phyloP scores from a whole-genome alignment of 2,329 filamentous ascomycete species.

The Juglanconis sp. region DNA sequence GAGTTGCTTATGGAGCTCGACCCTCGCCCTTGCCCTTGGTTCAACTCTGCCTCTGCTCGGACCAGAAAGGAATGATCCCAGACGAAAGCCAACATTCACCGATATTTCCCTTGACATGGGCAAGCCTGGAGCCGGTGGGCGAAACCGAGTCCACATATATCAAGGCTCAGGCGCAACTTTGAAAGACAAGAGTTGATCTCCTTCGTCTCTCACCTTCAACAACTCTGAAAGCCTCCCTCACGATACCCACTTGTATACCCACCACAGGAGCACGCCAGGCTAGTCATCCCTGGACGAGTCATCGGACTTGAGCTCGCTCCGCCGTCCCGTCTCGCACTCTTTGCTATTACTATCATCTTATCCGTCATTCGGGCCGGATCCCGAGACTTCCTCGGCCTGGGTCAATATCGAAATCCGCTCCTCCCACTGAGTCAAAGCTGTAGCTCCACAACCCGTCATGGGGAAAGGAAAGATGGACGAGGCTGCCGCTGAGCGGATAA shows the following conservation, averaged over 20 bases:
- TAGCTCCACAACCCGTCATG: slow-evolving; percentile 22
- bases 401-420: not conserved
- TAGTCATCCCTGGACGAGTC: not conserved
- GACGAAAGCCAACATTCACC: slow-evolving; percentile 13
- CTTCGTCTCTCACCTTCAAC: not conserved
- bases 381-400: not conserved
- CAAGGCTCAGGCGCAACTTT: slow-evolving; percentile 6
- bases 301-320: not conserved
- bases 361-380: not conserved
- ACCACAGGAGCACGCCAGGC: not conserved
- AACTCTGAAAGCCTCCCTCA: not conserved
- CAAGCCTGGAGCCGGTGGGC: slow-evolving; percentile 5
- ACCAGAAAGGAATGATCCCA: slow-evolving; percentile 18
- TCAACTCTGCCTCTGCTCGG: slow-evolving; percentile 17
- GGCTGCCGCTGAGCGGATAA: slow-evolving; percentile 38
- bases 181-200: not conserved
- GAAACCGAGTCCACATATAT: slow-evolving; percentile 9
- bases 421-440: not conserved
- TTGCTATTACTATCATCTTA: not conserved
- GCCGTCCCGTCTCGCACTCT: not conserved
- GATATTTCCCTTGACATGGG: slow-evolving; percentile 17
- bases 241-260: not conserved
- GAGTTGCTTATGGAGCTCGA: slow-evolving; percentile 19
- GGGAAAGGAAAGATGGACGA: slow-evolving; percentile 40
- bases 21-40: slow-evolving; percentile 15